A percentile compares a stretch with the other conserved stretches of the same genome.
phyloP scores from a whole-genome alignment of 2,329 filamentous ascomycete species.

The Diaporthe sp. region DNA sequence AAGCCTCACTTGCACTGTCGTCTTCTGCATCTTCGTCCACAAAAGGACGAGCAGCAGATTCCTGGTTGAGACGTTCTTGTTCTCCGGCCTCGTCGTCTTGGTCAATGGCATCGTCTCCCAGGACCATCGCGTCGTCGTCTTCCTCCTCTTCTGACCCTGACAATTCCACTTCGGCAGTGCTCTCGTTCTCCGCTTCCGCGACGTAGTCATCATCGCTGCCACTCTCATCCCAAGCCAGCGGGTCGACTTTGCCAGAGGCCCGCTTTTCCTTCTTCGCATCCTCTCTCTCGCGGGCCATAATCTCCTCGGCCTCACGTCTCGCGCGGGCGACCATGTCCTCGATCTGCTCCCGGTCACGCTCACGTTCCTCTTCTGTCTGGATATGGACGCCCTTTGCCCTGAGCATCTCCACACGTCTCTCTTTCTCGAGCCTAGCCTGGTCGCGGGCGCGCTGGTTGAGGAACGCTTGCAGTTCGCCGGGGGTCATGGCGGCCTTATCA shows the following conservation, averaged over 20 bases:
- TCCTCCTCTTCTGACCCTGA: conserved; percentile 60
- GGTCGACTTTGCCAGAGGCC: conserved; percentile 62
- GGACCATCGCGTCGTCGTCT: conserved; percentile 45
- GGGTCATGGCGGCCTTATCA: conserved; percentile 72
- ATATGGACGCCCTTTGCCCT: conserved; percentile 84
- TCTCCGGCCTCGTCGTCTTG: conserved; percentile 52
- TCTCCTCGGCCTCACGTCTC: conserved; percentile 82
- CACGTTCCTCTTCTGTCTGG: conserved; percentile 88
- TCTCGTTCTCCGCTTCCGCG: conserved; percentile 57
- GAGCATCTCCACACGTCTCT: conserved; percentile 82
- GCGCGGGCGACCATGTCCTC: conserved; percentile 92
- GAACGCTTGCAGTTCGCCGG: conserved; percentile 76
- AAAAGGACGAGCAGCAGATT: conserved; percentile 47
- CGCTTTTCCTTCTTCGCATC: conserved; percentile 76
- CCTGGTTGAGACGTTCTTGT: conserved; percentile 52
- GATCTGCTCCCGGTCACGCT: conserved; percentile 82
- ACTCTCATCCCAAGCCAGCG: conserved; percentile 70
- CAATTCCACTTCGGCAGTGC: conserved; percentile 56
- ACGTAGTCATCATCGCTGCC: conserved; percentile 66
- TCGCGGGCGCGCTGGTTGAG: conserved; percentile 81
- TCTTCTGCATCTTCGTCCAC: conserved; percentile 57
- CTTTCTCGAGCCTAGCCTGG: conserved; percentile 84
- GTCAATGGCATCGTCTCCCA: conserved; percentile 45
- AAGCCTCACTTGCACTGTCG: conserved; percentile 53
- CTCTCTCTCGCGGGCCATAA: conserved; percentile 83